Base-by-base conservation (phyloP, 2,329 filamentous ascomycete species). In the Thielaviopsis populi region DNA sequence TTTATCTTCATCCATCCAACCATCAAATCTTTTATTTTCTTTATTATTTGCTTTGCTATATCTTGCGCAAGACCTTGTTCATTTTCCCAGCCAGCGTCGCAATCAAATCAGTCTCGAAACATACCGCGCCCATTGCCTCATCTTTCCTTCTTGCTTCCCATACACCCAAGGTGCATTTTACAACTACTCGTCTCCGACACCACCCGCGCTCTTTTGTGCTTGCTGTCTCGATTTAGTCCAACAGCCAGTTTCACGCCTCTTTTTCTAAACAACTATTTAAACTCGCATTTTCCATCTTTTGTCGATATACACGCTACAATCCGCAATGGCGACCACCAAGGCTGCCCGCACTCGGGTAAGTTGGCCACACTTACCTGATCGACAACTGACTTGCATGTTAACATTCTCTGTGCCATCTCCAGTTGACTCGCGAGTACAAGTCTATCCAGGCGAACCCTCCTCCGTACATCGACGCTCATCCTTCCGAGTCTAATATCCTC, bases 401-500 rank as follows among this genome's bases (percentile, higher is more conserved):
- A 58, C 19, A 37, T 37, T 58, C 30, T 22, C 15, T 17, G 22
- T 37, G 15, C 3, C 5, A 17, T 56, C 24, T 27, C 22, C 68
- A 83, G 80, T 78, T 83, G 73, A 82, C 82, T 69, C 80, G 80
- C 74, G 82, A 84, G 71, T 84, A 81, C 75, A 84, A 83, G 72
- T 76, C 78, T 67, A 84, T 84, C 68, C 78, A 79, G 17, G 78
- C 83, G 70, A 92, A 91, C 70, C 91, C 91, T 11, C 90, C 91
- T 42, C 90, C 91, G 62, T 95, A 89, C 76, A 95, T 96, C 70
- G 80, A 83, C 61, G 91, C 91, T 15, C 91, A 96, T 72, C 91
- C 91, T 11, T 95, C 90, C 46, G 91, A 96, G 68, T 82, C 83
- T 50, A 96, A 96, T 74, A 96, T 96, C 68, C 82, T 96, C 59